Evolutionary conservation across 176 grass and related monocot genomes (phyloP), one percentile per base, ranked within the genome.

Genomic region (Carex parvula): DNA sequence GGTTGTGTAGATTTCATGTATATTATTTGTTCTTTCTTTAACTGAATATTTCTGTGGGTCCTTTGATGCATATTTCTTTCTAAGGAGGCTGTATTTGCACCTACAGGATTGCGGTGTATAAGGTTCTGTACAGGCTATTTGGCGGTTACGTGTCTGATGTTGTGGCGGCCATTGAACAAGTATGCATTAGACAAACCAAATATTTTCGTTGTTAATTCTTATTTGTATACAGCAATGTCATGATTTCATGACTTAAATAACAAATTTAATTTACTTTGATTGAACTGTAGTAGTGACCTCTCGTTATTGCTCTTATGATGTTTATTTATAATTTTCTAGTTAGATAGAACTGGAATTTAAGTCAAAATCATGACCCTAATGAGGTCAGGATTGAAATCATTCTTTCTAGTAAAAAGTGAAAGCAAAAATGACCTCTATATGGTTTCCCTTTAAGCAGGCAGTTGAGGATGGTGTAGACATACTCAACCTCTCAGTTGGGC

Each of bases 111-210:
- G 96, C 93, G 42, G 93, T 94, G 12, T 99, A 99, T 86, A 99
- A 95, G 81, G 96, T 99, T 82, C 91, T 99, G 26, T 99, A 99
- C 85, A 95, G 96, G 61, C 93, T 99, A 16, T 99, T 99, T 70
- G 96, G 96, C 77, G 96, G 96, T 83, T 99, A 99, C 79, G 91
- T 95, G 44, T 93, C 96, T 81, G 96, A 99, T 84, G 96, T 99
- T 71, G 96, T 99, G 55, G 96, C 93, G 84, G 96, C 93, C 4
- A 99, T 99, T 83, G 96, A 99, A 82, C 96, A 99, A 90, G 92
- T 95, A 90, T 88, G 24, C 35, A 55, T 78, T 9, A 32, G 14
- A 64, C n/a, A 81, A 64, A 48, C 30, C 6, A 81, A 64, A 8
- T 5, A 42, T 44, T 81, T 44, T 14, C 8, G 0, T 37, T 69